Evolutionary conservation across 2,329 filamentous ascomycete genomes (phyloP), one percentile per base, ranked within the genome.

Genomic region (Aureobasidium sp.): DNA sequence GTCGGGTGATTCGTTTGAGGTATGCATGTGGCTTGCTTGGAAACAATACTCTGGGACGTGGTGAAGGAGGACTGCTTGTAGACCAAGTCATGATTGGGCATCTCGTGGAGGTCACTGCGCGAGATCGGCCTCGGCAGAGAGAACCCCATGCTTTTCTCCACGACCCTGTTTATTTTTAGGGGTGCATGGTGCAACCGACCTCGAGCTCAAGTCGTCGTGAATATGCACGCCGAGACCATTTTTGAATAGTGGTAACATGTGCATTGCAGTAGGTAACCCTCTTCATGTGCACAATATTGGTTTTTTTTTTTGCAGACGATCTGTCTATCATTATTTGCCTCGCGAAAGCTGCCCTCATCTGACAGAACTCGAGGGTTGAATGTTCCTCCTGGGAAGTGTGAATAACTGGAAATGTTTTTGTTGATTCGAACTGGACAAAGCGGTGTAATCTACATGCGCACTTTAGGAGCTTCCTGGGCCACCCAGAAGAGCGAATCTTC

Each of bases 401-500:
- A 10, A 21, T 33, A 38, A 29, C 10, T 51, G 47, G 17, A 29
- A 53, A 38, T 27, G 3, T 25, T 53, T 51, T 53, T 38, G 35
- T 42, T 42, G 37, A 55, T 55, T 55, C 27, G 21, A 13, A 23
- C 21, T 55, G 17, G 17, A 55, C 51, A 55, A 7, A 55, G 51
- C 37, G n/a, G 49, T 40, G 8, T 27, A 38, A 31, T 58, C 43
- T 58, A 58, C 55, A 40, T 49, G 31, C 21, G 33, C 33, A 25
- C 5, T 47, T 25, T 79, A 91, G 68, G 88, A 88, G 69, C 88
- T 88, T 51, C 92, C 93, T 11, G 94, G 94, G 23, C 93, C 94
- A 73, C 94, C 94, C 65, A 97, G 80, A 65, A 97, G 81, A 65
- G 92, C 93, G 74, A 97, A 97, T 77, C 93, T 86, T 75, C 93